A percentile compares a stretch with the other conserved stretches of the same genome.
Evolutionary conservation across 495 filamentous ascomycete genomes (phyloP).

Genomic region (Podospora appendiculata): DNA sequence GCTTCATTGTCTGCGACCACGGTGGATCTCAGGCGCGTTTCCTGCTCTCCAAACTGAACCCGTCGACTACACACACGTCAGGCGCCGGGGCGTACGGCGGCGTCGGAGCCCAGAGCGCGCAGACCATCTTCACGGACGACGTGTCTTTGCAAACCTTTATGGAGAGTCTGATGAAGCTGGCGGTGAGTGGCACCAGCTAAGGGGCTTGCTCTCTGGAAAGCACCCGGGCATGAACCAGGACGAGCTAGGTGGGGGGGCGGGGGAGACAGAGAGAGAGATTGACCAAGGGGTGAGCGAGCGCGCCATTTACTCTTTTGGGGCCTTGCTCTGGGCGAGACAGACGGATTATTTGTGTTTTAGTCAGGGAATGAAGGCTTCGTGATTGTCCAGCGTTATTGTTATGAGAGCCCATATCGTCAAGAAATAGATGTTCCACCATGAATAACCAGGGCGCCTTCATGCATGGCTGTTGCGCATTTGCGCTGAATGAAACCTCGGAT

Average conservation of each 20-base stretch:
- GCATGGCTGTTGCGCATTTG: not conserved
- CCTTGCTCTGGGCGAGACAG: too few species aligned
- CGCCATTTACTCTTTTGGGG: too few species aligned
- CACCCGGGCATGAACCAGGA: not conserved
- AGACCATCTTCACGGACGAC: slow-evolving; percentile 99
- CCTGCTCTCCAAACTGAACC: slow-evolving; percentile 95
- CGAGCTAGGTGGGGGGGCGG: not conserved
- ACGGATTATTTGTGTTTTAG: too few species aligned
- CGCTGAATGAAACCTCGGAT: not conserved
- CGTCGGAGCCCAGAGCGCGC: slow-evolving; percentile 74
- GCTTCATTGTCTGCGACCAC: slow-evolving; percentile 98
- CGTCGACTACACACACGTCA: slow-evolving; percentile 94
- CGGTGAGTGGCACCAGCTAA: slow-evolving; percentile 51
- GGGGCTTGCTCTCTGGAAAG: not conserved
- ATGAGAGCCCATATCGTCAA: slow-evolving; percentile 9
- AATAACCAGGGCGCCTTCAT: slow-evolving; percentile 13
- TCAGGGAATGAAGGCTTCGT: not conserved
- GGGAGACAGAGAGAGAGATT: too few species aligned
- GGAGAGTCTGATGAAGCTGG: slow-evolving; percentile 97
- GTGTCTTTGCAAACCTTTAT: slow-evolving; percentile 98
- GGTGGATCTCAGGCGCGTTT: slow-evolving; percentile 98
- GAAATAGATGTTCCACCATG: slow-evolving; percentile 9
- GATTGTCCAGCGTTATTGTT: slow-evolving; percentile 20
- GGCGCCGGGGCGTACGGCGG: slow-evolving; percentile 75
- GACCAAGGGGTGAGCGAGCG: not conserved